Conservation (phyloP, 1,139 yeast species). For the Magnusiomyces ingens region DNA sequence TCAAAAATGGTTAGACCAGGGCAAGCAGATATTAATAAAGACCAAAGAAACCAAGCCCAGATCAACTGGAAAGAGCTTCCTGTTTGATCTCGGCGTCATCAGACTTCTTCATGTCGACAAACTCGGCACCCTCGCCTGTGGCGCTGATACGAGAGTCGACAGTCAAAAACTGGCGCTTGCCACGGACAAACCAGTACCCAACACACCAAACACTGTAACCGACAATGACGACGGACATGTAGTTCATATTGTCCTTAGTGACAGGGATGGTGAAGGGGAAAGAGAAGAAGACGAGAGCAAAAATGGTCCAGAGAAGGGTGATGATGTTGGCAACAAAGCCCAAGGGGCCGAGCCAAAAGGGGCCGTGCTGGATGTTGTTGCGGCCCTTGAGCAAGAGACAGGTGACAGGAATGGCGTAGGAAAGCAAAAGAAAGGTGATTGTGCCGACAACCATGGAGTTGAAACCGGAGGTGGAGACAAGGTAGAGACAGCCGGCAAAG, state of each 20-base stretch:
- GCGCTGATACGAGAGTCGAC: not conserved
- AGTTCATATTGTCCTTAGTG: conserved; percentile 61
- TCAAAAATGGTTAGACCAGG: too few species aligned
- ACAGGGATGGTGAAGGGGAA: conserved; percentile 70
- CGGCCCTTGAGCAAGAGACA: conserved; percentile 54
- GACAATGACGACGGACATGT: conserved; percentile 49
- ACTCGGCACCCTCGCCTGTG: not conserved
- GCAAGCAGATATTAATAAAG: too few species aligned
- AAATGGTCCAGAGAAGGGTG: conserved; percentile 57
- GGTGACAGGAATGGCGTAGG: conserved; percentile 45
- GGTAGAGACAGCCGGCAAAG: conserved; percentile 44
- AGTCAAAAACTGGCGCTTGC: not conserved
- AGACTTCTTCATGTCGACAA: not conserved
- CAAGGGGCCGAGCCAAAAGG: conserved; percentile 58
- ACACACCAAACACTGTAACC: conserved; percentile 6
- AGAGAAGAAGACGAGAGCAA: conserved; percentile 56
- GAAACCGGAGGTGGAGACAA: conserved; percentile 51
- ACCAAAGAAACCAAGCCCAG: too few species aligned
- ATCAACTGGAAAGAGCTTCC: too few species aligned
- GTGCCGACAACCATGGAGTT: conserved; percentile 52
- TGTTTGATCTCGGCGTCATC: too few species aligned
- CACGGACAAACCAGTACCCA: conserved; percentile 2
- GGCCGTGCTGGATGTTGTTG: conserved; percentile 56
- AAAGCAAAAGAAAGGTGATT: conserved; percentile 45
- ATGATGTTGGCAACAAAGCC: conserved; percentile 55